Conservation (phyloP, 1,139 yeast species). For the Scheffersomyces titani region DNA sequence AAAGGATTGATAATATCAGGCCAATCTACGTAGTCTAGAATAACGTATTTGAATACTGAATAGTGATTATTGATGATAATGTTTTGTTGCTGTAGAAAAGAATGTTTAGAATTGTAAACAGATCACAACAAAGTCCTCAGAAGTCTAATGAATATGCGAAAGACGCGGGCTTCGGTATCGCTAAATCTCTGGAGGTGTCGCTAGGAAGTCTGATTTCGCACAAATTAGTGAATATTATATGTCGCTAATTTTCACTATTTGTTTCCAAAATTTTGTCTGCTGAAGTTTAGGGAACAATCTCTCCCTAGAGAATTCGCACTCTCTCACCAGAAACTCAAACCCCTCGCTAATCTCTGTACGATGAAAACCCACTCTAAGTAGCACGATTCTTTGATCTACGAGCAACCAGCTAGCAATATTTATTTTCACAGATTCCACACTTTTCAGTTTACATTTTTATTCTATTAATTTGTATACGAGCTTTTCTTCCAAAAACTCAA, state of each 20-base stretch:
- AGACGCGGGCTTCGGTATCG: neutral
- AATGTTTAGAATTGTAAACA: neutral
- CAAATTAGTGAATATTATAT: no score
- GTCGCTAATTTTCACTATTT: neutral
- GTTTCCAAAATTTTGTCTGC: neutral
- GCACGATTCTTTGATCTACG: neutral
- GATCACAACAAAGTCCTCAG: neutral
- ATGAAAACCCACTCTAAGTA: neutral
- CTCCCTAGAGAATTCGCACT: neutral
- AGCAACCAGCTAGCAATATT: neutral
- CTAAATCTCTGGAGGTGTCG: neutral
- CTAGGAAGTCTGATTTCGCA: no score
- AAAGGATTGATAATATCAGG: neutral
- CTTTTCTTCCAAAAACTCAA: neutral
- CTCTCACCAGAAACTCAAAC: neutral
- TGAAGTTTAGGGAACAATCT: neutral
- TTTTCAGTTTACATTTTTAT: neutral
- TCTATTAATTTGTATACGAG: neutral
- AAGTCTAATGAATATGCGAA: neutral
- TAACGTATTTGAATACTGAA: neutral
- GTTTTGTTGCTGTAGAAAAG: neutral
- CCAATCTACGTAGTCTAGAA: neutral
- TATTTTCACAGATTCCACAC: neutral
- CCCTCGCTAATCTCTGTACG: neutral
- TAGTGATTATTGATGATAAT: neutral